Percentiles rank a stretch among this genome's conserved stretches.
Conservation (phyloP, 1,284 basidiomycete species). For the Apiotrichum laibachii region DNA sequence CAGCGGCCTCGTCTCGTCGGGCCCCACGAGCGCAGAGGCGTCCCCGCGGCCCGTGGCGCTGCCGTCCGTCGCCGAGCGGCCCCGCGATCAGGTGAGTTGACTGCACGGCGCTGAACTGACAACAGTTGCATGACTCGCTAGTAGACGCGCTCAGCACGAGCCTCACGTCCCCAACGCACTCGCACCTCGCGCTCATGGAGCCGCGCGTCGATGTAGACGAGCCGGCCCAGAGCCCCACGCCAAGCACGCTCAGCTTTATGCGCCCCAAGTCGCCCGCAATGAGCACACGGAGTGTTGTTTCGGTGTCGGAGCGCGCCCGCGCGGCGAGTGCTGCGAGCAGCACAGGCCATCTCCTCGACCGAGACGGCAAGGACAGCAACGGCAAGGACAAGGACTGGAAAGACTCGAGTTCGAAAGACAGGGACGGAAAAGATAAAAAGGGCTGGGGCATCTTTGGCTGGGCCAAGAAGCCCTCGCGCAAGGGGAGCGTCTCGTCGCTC, state of each 20-base stretch:
- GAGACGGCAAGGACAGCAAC: not conserved
- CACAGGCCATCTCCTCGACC: not conserved
- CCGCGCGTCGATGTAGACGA: not conserved
- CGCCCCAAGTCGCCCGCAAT: constrained; percentile 9
- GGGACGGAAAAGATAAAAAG: constrained; percentile 3
- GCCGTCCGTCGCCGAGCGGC: constrained; percentile 1
- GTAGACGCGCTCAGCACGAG: constrained; percentile 19
- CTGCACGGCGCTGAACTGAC: not conserved
- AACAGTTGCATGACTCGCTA: constrained; percentile 15
- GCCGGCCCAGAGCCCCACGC: not conserved
- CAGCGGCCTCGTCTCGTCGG: not conserved
- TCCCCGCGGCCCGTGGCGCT: not conserved
- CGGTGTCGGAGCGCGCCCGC: not conserved
- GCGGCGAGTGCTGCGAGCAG: not conserved
- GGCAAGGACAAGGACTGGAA: not conserved
- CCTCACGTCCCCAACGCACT: constrained; percentile 14
- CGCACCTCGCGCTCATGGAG: constrained; percentile 2
- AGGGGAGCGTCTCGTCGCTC: constrained; percentile 13
- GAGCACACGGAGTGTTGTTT: constrained; percentile 1
- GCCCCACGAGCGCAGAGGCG: not conserved
- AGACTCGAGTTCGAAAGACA: not conserved
- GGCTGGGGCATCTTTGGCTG: constrained; percentile 18
- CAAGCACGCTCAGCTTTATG: not conserved
- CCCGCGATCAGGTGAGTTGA: not conserved
- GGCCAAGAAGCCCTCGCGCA: constrained; percentile 13